Evolutionary conservation across 1,284 basidiomycete species (phyloP), one percentile per base, ranked within the genome.

Genomic region (Cryptococcus deneoformans): DNA sequence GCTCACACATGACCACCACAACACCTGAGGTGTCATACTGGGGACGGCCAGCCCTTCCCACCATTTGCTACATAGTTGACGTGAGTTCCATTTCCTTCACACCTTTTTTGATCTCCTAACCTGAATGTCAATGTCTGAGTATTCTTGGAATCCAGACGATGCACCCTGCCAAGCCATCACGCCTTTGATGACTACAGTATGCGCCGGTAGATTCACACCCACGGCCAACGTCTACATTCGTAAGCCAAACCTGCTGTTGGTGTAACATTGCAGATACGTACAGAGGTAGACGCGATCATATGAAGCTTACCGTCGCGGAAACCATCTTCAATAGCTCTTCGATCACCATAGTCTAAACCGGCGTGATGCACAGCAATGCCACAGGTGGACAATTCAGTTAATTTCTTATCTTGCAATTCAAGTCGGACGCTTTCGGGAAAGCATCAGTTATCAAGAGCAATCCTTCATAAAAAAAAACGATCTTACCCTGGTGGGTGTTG

Each of bases 41-140:
- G 12, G 95, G 94, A 20, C 95, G 83, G 6, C 94, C 95, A 81
- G 96, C 78, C 40, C 81, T 69, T 0, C 81, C 81, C 62, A 80
- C 70, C 80, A 79, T 77, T 66, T 77, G 75, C 65, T 75, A 60
- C 3, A 0, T 20, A 56, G 16, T 56, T 42, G 14, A 43, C 11
- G 38, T 10, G 34, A 9, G 20, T n/a, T 5, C 8, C 10, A 10
- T 20, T 20, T 12, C 4, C 39, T 40, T 37, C 16, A 16, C 11
- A 36, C 16, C 43, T 20, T 5, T n/a, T n/a, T 29, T 35, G n/a
- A 34, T 35, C 9, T 0, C 50, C 69, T 60, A 64, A 77, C 70
- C 54, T 73, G 69, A 1, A 79, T 70, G 12, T 79, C 78, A 40
- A 79, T 73, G 51, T 79, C 79, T 0, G 70, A 64, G 59, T 79